Conservation (phyloP, 352 stramenopile genomes). For the Phytophthora tentaculata region DNA sequence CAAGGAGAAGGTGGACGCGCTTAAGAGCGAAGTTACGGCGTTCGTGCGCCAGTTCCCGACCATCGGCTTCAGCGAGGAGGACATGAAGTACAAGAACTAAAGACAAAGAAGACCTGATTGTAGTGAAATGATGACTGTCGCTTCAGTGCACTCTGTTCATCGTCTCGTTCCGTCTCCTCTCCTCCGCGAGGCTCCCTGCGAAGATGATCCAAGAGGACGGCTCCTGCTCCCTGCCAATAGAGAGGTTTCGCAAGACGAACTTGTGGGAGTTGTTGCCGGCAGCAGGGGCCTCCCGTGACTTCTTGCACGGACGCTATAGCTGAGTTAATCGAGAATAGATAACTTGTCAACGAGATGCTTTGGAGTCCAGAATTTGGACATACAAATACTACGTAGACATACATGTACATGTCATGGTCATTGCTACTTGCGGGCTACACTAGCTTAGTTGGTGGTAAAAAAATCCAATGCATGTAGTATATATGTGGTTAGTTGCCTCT, state of each 20-base stretch:
- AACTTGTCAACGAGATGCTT: constrained; percentile 2
- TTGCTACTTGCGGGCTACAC: no score
- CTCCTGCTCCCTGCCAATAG: constrained; percentile 25
- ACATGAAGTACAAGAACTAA: constrained; percentile 92
- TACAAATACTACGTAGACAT: no score
- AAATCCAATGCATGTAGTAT: no score
- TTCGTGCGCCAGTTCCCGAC: constrained; percentile 97
- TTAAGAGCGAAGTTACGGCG: constrained; percentile 91
- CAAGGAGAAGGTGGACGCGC: constrained; percentile 65
- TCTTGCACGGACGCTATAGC: constrained; percentile 13
- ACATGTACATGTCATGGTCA: no score
- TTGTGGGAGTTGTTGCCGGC: constrained; percentile 4
- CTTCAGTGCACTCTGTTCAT: constrained; percentile 11
- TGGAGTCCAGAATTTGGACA: no score
- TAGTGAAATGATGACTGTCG: constrained; percentile 16
- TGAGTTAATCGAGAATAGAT: background rate
- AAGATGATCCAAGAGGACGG: constrained; percentile 16
- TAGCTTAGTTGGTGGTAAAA: no score
- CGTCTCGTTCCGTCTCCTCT: constrained; percentile 17
- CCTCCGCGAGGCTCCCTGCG: constrained; percentile 19
- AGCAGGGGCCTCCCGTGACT: constrained; percentile 15
- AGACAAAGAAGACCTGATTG: constrained; percentile 14
- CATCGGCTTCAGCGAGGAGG: constrained; percentile 95
- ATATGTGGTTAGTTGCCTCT: no score
- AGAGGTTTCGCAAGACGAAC: no score